phyloP scores from a whole-genome alignment of 305 asterid species.

The Solanum chacoense region DNA sequence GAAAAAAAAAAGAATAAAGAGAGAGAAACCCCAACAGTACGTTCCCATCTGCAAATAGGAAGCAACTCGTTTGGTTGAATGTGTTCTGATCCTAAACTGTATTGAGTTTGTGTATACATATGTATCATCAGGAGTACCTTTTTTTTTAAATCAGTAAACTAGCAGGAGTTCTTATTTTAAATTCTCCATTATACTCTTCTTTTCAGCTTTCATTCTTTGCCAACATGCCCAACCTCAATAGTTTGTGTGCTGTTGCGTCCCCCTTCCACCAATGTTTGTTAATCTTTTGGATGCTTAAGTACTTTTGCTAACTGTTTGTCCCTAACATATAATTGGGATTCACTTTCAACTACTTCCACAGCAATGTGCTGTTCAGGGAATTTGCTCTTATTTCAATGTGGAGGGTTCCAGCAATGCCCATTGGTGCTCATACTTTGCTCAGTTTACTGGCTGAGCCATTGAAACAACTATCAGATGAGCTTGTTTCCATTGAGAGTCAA shows the following conservation, averaged over 20 bases:
- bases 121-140: background rate
- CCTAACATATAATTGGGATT: constrained; percentile 1
- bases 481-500: constrained; percentile 43
- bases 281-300: background rate
- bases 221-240: background rate
- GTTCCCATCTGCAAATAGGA: background rate
- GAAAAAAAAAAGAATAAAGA: background rate
- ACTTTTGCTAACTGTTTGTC: background rate
- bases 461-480: constrained; percentile 66
- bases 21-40: background rate
- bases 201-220: background rate
- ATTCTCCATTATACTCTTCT: background rate
- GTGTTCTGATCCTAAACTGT: background rate
- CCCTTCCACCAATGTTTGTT: background rate
- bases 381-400: constrained; percentile 96
- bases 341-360: constrained; percentile 22
- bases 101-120: background rate
- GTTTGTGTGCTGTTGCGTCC: background rate
- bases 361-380: constrained; percentile 94
- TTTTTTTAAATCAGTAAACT: background rate
- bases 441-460: constrained; percentile 97
- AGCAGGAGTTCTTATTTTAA: background rate
- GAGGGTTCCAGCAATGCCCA: constrained; percentile 93
- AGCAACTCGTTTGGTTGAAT: background rate
- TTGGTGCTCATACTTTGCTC: constrained; percentile 89